Evolutionary conservation across 2,329 filamentous ascomycete genomes (phyloP), one percentile per base, ranked within the genome.

Genomic region (Epichloe gansuensis): DNA sequence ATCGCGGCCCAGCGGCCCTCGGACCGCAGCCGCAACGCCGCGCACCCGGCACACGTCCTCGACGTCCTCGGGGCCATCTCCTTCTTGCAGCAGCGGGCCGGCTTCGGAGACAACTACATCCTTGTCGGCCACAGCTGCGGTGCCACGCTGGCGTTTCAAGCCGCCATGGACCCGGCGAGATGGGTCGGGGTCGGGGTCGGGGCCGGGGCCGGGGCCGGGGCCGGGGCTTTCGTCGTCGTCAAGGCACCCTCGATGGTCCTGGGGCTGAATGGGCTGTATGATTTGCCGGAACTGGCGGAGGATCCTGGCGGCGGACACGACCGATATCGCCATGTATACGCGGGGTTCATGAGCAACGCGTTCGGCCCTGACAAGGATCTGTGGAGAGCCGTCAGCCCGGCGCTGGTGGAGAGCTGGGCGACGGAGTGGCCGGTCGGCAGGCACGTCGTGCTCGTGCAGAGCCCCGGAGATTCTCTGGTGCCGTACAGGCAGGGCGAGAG

Each of bases 101-200:
- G 63, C 5, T 71, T 79, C 38, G 60, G 56, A 17, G 63, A 63
- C 51, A 61, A 60, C 25, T 81, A 79, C 63, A 62, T 82, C 3
- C 69, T 81, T 17, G 66, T 73, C 2, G 80, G 80, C 0, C 80
- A 83, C 59, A 77, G 73, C 7, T 79, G 76, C 55, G 80, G 80
- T 46, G 78, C 76, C 3, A 78, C 75, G 1, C 59, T 82, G 38
- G 68, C 73, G 1, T 65, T 76, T 42, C 77, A 82, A 60, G 62
- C 68, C 31, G 61, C 67, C 37, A 65, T 65, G 65, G 63, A 52
- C 34, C 49, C 46, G 21, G 37, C 2, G 35, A 53, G 47, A 45
- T 56, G 35, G 54, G 52, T 13, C 39, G 38, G 37, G 63, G 38
- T 25, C 46, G 8, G 7, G 34, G 51, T 60, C 61, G 42, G 15